These are phyloP conservation scores for Pogostemon cablin DNA, from an alignment of 257 asterid species.

Conservation along the genomic window DNA sequence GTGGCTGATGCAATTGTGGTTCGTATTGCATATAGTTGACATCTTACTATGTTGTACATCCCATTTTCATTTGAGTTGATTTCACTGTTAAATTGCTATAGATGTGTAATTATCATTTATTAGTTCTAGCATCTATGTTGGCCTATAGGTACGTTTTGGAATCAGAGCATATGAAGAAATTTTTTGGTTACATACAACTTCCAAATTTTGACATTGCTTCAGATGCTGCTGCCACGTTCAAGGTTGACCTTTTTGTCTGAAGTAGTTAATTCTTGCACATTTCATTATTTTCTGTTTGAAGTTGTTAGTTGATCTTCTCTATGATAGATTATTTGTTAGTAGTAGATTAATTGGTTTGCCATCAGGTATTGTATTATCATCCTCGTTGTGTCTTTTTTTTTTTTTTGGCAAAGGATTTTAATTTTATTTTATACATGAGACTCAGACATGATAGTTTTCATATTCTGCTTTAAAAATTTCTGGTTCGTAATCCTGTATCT, in stretches of 20 bases:
- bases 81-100: conserved; percentile 24
- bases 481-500: background rate
- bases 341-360: background rate
- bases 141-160: conserved; percentile 63
- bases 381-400: too few relatives aligned
- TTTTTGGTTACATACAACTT: conserved; percentile 66
- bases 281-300: background rate
- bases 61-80: conserved; percentile 19
- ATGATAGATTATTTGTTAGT: conserved; percentile 15
- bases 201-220: conserved; percentile 72
- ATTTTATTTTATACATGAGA: background rate
- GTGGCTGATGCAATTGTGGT: conserved; percentile 19
- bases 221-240: conserved; percentile 81
- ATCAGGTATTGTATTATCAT: too few relatives aligned
- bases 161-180: conserved; percentile 73
- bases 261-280: conserved; percentile 1
- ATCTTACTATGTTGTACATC: background rate
- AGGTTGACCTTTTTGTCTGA: conserved; percentile 44
- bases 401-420: background rate
- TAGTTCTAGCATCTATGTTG: conserved; percentile 27
- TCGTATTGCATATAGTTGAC: conserved; percentile 4
- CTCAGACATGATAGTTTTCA: background rate
- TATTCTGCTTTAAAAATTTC: background rate
- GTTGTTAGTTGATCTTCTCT: conserved; percentile 22
- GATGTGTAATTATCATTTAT: conserved; percentile 8